Evolutionary conservation across 2,329 filamentous ascomycete genomes (phyloP), one percentile per base, ranked within the genome.

Genomic region (Coniochaeta sp.): DNA sequence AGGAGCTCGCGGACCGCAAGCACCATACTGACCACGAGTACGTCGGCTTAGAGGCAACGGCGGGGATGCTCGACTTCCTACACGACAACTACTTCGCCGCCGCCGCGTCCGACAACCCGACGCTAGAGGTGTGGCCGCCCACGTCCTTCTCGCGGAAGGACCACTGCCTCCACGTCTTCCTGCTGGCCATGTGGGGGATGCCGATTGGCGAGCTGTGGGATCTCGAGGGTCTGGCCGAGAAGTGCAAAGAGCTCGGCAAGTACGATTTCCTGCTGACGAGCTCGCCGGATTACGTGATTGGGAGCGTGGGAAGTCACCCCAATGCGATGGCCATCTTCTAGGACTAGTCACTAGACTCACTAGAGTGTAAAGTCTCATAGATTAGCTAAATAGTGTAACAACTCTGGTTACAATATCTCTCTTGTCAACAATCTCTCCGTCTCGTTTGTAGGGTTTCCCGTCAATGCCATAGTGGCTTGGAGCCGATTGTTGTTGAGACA

Each of bases 41-140:
- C 71, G 4, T 59, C 69, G 66, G 77, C 7, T 59, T 76, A 38
- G 68, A 81, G 33, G 76, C 73, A 0, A 61, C 60, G 2, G 67
- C 79, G 47, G 75, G 76, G 42, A 75, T 83, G 4, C 69, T 81
- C 7, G 76, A 79, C 50, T 89, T 85, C 84, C 56, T 89, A 53
- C 85, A 87, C 70, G 82, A 89, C 60, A 79, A 76, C 57, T 82
- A 84, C 50, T 88, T 89, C 57, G 73, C 84, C 0, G 81, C 79
- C 1, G 83, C 86, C 1, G 82, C 77, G 0, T 81, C 82, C 0
- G 86, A 89, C 61, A 70, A 75, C 12, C 79, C 77, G 18, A 72
- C 77, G 0, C 87, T 89, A 55, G 86, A 89, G 67, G 74, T 77
- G 0, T 79, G 81, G 65, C 82, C 83, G 2, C 77, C 79, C 2